Conservation (phyloP, 352 stramenopile species). For the Hyaloperonospora arabidopsidis region DNA sequence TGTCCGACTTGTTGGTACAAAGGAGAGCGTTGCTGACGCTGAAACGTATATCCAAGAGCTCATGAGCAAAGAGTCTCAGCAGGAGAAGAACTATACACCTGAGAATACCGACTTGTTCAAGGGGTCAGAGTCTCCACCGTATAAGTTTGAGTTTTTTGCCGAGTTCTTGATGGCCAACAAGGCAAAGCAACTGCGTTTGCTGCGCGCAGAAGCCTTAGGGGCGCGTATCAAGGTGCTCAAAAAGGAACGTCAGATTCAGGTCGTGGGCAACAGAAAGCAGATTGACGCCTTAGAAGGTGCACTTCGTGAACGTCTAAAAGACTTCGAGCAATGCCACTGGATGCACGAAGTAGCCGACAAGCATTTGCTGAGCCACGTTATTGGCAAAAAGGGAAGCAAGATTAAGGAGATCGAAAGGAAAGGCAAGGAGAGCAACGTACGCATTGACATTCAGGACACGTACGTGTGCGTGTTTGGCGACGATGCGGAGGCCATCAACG, state of each 20-base stretch:
- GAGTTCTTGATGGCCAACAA: slow-evolving; percentile 79
- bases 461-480: slow-evolving; percentile 65
- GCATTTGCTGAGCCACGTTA: slow-evolving; percentile 65
- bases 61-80: slow-evolving; percentile 55
- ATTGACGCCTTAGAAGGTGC: slow-evolving; percentile 54
- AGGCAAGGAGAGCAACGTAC: slow-evolving; percentile 38
- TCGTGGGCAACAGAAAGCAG: slow-evolving; percentile 64
- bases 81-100: slow-evolving; percentile 44
- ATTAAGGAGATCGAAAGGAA: slow-evolving; percentile 70
- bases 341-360: slow-evolving; percentile 49
- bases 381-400: slow-evolving; percentile 71
- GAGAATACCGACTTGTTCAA: slow-evolving; percentile 40
- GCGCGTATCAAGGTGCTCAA: slow-evolving; percentile 66
- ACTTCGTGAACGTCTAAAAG: slow-evolving; percentile 41
- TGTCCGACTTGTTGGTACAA: slow-evolving; percentile 51
- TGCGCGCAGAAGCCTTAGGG: slow-evolving; percentile 51
- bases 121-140: slow-evolving; percentile 32
- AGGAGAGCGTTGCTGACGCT: slow-evolving; percentile 46
- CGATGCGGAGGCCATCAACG: slow-evolving; percentile 36
- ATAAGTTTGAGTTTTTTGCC: slow-evolving; percentile 71
- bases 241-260: slow-evolving; percentile 48
- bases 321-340: slow-evolving; percentile 56
- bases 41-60: slow-evolving; percentile 55
- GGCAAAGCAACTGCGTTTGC: slow-evolving; percentile 49
- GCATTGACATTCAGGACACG: slow-evolving; percentile 59